Evolutionary conservation across 805 yeast genomes (phyloP).

Genomic region (Kuraishia hungarica): DNA sequence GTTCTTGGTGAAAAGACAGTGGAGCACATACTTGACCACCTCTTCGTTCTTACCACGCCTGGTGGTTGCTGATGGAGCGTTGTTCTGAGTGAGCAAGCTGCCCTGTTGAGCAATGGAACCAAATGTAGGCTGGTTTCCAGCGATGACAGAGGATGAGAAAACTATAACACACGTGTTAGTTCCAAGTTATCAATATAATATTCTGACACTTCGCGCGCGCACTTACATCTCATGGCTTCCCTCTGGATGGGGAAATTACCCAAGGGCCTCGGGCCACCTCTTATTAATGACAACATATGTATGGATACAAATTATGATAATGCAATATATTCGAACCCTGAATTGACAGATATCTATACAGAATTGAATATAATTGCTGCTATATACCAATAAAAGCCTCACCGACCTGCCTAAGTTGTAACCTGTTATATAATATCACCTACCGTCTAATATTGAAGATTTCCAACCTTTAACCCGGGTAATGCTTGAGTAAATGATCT

Average conservation of each 20-base stretch:
- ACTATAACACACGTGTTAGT: not conserved
- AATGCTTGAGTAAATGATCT: not conserved
- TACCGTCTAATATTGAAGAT: not conserved
- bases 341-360: not conserved
- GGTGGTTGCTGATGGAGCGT: slow-evolving; percentile 3
- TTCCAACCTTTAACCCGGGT: not conserved
- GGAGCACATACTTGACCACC: slow-evolving; percentile 59
- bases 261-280: not conserved
- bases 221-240: not conserved
- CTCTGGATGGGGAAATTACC: not conserved
- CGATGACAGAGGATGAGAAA: not conserved
- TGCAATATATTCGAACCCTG: not conserved
- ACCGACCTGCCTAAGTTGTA: not conserved
- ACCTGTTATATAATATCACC: not conserved
- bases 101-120: slow-evolving; percentile 16
- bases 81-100: slow-evolving; percentile 4
- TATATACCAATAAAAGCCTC: not conserved
- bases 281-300: not conserved
- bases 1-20: slow-evolving; percentile 72
- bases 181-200: too few relatives aligned
- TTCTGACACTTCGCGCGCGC: not conserved
- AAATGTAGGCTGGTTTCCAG: slow-evolving; percentile 10
- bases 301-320: too few relatives aligned
- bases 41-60: slow-evolving; percentile 11
- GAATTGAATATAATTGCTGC: not conserved